Conservation (phyloP, 164 flowering plant genomes). For the Stephania cephalantha region DNA sequence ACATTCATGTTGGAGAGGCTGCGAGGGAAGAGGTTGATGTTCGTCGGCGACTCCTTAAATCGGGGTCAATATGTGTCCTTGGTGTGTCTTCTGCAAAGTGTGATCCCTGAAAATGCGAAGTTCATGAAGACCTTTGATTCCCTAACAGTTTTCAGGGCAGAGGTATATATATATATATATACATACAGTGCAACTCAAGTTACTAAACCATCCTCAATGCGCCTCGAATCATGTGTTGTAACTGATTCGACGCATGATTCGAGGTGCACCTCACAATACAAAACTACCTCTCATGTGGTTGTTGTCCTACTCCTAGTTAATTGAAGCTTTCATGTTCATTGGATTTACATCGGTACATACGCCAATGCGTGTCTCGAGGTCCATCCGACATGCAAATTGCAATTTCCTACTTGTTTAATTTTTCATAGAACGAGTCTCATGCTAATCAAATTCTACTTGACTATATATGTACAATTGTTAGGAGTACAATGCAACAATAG, state of each 20-base stretch:
- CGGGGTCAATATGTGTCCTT: slow-evolving; percentile 84
- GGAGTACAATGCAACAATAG: slow-evolving; percentile 90
- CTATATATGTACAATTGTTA: slow-evolving; percentile 12
- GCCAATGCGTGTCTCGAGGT: no score
- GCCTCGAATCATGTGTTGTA: no score
- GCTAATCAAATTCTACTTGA: no score
- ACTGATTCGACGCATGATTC: no score
- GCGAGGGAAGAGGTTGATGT: slow-evolving; percentile 86
- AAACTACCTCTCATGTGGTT: no score
- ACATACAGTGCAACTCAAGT: neutral
- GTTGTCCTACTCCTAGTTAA: no score
- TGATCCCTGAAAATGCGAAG: slow-evolving; percentile 57
- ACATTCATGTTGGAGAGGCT: slow-evolving; percentile 76
- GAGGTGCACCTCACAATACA: no score
- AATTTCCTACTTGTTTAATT: neutral
- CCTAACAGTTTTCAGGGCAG: slow-evolving; percentile 66
- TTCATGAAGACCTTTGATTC: slow-evolving; percentile 68
- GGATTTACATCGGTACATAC: no score
- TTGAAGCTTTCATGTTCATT: no score
- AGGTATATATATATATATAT: slow-evolving; percentile 30
- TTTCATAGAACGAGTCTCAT: neutral
- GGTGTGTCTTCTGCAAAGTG: slow-evolving; percentile 75
- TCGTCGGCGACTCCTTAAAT: slow-evolving; percentile 79
- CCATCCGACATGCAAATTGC: neutral
- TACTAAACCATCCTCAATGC: neutral